Conservation (phyloP, 345 rosid species). For the Euphorbia pulcherrima region DNA sequence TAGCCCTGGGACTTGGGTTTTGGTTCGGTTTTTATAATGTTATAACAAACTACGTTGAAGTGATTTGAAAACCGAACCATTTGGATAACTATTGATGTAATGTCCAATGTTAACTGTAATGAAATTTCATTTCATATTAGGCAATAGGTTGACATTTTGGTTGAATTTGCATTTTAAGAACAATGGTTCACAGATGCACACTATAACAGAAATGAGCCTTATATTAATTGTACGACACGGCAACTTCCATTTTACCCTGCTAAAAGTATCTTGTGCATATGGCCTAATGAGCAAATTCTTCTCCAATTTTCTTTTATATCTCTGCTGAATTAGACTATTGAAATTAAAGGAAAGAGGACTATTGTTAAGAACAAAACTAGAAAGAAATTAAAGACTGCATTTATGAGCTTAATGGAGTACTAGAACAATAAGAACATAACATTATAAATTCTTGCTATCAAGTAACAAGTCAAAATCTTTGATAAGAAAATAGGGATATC, state of each 20-base stretch:
- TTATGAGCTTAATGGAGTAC: background rate
- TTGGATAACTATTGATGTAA: too few species aligned
- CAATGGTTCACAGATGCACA: background rate
- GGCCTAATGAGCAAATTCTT: too few species aligned
- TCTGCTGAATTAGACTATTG: background rate
- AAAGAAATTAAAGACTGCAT: background rate
- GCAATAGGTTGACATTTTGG: background rate
- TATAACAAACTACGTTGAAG: background rate
- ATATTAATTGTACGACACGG: too few species aligned
- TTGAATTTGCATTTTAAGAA: background rate
- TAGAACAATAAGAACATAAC: background rate
- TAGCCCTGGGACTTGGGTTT: background rate
- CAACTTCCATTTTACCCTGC: too few species aligned
- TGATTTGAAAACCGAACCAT: too few species aligned
- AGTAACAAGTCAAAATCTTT: background rate
- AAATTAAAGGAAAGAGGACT: too few species aligned
- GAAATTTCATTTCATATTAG: too few species aligned
- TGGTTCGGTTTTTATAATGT: background rate
- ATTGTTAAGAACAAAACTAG: too few species aligned
- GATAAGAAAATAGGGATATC: background rate
- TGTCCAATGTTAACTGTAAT: too few species aligned
- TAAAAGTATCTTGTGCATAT: too few species aligned
- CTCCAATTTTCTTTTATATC: too few species aligned
- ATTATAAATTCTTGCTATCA: background rate
- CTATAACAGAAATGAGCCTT: background rate